Base-by-base conservation (phyloP, 495 filamentous ascomycete genomes). In the Podospora tetraspora region DNA sequence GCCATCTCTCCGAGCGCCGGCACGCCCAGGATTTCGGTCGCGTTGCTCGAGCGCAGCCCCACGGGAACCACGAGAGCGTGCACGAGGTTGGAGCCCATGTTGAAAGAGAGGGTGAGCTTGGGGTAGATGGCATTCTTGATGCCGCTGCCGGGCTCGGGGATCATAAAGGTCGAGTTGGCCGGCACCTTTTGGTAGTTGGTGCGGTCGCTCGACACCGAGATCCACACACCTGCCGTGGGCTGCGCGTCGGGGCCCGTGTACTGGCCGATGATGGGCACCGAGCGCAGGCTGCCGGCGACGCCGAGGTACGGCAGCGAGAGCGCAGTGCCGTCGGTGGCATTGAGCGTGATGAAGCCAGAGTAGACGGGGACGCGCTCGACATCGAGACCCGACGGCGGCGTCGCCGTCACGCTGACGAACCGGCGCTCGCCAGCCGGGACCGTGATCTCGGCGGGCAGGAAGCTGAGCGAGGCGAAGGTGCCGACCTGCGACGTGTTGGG, bases 251-350 rank as follows among this genome's bases (percentile, higher is more conserved):
- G 73, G 1, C 69, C 74, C 19, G 72, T 69, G 19, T 72, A 76
- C 5, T 70, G 67, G 68, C 77, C 76, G 34, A 81, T 70, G 25
- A 78, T 73, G 32, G 70, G 71, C 11, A 75, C 72, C 34, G 67
- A 68, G 32, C 77, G 73, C 61, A 83, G 63, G 67, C 76, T 80
- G 8, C 81, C 81, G 3, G 74, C 74, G 10, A 79, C 77, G 13
- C 81, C 81, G 66, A 80, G 73, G 66, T 84, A 83, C 3, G 81
- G 81, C 3, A 84, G 67, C 8, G 78, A 76, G 19, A 82, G 73
- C 24, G 72, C 70, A 24, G 78, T 76, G 37, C 79, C 81, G 69
- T 80, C 78, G 9, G 79, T 78, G 66, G 78, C 76, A 56, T 78
- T 81, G 63, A 84, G 37, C 21, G 78, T 72, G 29, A 84, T 79